Conservation (phyloP, 768 basidiomycete species). For the Phylloporus scabripes region DNA sequence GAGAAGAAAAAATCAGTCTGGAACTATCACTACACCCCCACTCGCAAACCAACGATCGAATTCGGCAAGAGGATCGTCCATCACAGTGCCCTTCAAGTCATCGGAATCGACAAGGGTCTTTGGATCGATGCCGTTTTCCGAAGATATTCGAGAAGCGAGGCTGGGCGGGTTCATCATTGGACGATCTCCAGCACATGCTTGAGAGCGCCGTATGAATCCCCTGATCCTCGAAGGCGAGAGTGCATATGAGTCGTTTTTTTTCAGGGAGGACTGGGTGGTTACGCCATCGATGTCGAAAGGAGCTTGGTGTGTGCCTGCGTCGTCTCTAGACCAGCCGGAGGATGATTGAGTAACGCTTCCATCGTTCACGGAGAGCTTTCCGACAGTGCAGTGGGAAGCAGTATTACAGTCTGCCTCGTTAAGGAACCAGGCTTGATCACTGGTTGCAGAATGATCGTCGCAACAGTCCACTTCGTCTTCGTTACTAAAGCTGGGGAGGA, state of each 20-base stretch:
- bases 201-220: conserved; percentile 15
- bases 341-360: conserved; percentile 1
- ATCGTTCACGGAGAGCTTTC: background rate
- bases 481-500: conserved; percentile 13
- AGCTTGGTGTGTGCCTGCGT: conserved; percentile 3
- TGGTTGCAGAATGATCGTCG: background rate
- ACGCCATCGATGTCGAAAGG: background rate
- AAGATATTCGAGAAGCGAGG: background rate
- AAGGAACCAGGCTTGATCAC: conserved; percentile 9
- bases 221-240: conserved; percentile 25
- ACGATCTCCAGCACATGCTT: background rate
- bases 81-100: conserved; percentile 7
- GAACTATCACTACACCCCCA: conserved; percentile 51
- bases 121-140: background rate
- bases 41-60: conserved; percentile 67
- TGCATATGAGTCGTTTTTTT: conserved; percentile 5
- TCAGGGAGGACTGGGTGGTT: background rate
- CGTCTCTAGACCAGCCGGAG: conserved; percentile 6
- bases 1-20: conserved; percentile 13
- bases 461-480: conserved; percentile 7
- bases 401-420: conserved; percentile 31
- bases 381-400: conserved; percentile 8
- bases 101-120: background rate
- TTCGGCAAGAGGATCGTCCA: conserved; percentile 53
- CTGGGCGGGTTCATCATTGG: background rate